phyloP scores from a whole-genome alignment of 306 rosid genomes.

The Heteromeles arbutifolia region DNA sequence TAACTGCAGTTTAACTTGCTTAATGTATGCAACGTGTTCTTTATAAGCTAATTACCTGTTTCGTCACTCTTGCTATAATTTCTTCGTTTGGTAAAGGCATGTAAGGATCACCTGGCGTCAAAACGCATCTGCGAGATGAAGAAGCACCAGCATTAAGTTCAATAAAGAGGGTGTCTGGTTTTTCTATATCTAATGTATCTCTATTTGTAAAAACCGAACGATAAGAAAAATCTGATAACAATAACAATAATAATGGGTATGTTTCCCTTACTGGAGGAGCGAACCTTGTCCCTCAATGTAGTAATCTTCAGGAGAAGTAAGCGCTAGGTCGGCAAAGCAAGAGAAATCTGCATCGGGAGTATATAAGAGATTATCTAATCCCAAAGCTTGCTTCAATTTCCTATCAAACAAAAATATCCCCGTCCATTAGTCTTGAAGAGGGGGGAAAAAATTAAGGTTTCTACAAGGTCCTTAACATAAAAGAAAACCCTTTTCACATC shows the following conservation, averaged over 20 bases:
- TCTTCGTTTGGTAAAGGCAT: slow-evolving; percentile 90
- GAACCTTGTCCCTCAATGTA: slow-evolving; percentile 97
- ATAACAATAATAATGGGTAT: neutral
- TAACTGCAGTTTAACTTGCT: neutral
- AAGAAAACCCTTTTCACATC: slow-evolving; percentile 2
- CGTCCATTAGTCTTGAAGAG: neutral
- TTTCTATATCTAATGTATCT: neutral
- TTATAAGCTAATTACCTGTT: slow-evolving; percentile 53
- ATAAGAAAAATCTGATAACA: neutral
- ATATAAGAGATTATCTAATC: slow-evolving; percentile 92
- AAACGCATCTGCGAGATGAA: slow-evolving; percentile 66
- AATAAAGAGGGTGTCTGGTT: no score
- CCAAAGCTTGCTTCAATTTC: slow-evolving; percentile 69
- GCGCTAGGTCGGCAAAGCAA: slow-evolving; percentile 96
- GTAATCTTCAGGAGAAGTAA: slow-evolving; percentile 87
- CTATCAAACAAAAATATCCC: slow-evolving; percentile 29
- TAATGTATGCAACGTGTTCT: neutral
- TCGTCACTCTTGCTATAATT: slow-evolving; percentile 77
- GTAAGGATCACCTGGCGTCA: slow-evolving; percentile 99
- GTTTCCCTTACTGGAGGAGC: slow-evolving; percentile 76
- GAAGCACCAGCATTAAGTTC: neutral
- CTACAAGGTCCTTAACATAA: neutral
- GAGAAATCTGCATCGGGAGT: slow-evolving; percentile 99
- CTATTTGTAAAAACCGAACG: neutral
- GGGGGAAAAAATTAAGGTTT: neutral